These are phyloP conservation scores for Caryopteris hybrid DNA, from an alignment of 305 asterid species.

Conservation along the genomic window DNA sequence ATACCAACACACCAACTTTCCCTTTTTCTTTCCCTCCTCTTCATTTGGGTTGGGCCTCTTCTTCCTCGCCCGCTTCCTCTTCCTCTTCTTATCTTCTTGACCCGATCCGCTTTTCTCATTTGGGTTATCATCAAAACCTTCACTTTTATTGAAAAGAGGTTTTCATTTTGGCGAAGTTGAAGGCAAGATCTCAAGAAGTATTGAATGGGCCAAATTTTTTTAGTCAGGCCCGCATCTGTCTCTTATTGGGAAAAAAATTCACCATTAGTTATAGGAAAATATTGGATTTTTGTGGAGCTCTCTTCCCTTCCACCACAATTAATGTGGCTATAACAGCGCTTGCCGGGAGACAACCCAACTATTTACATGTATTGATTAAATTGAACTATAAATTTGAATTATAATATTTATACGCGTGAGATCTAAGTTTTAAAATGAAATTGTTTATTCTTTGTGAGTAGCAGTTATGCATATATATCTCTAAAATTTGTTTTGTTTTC, in stretches of 20 bases:
- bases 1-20: slow-evolving; percentile 51
- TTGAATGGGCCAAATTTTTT: slow-evolving; percentile 29
- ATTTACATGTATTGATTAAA: no score
- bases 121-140: slow-evolving; percentile 25
- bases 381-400: no score
- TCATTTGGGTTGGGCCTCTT: slow-evolving; percentile 46
- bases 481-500: no score
- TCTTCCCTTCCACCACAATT: slow-evolving; percentile 9
- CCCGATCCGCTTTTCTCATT: slow-evolving; percentile 37
- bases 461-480: no score
- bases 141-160: slow-evolving; percentile 22
- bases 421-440: no score
- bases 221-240: slow-evolving; percentile 30
- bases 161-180: slow-evolving; percentile 49
- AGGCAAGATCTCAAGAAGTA: slow-evolving; percentile 60
- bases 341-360: no score
- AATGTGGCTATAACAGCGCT: slow-evolving; percentile 11
- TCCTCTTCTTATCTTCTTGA: slow-evolving; percentile 47
- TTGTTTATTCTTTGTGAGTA: no score
- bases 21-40: slow-evolving; percentile 34
- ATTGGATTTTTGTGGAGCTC: slow-evolving; percentile 29
- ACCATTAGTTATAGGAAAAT: slow-evolving; percentile 25
- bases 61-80: slow-evolving; percentile 66
- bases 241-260: slow-evolving; percentile 10
- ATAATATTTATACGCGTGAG: no score